These are phyloP conservation scores for Zalaria sp. DNA, from an alignment of 2,329 filamentous ascomycete genomes.

Conservation along the genomic window DNA sequence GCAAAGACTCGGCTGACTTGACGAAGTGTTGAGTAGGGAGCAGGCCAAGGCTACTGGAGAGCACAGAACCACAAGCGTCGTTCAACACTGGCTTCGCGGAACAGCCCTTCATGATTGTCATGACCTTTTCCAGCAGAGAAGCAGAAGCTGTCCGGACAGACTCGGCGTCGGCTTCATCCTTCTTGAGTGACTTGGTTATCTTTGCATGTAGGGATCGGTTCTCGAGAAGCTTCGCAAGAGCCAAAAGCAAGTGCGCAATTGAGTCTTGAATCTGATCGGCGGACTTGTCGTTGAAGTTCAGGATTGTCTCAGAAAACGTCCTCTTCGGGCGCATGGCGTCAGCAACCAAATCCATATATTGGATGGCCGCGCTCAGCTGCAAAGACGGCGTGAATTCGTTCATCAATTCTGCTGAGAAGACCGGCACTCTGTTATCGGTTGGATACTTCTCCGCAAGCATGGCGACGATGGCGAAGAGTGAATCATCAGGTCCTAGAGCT, in stretches of 20 bases:
- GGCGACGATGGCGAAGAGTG: slow-evolving; percentile 72
- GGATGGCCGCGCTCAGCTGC: slow-evolving; percentile 61
- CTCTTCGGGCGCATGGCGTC: slow-evolving; percentile 68
- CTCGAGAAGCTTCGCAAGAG: slow-evolving; percentile 17
- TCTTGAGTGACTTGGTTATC: slow-evolving; percentile 4
- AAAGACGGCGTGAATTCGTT: slow-evolving; percentile 57
- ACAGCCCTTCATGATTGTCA: slow-evolving; percentile 2
- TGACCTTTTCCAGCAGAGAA: slow-evolving; percentile 21
- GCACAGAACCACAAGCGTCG: slow-evolving; percentile 41
- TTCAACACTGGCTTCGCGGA: slow-evolving; percentile 31
- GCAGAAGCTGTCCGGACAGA: slow-evolving; percentile 20
- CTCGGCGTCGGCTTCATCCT: slow-evolving; percentile 7
- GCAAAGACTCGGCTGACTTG: slow-evolving; percentile 68
- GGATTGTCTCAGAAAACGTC: slow-evolving; percentile 55
- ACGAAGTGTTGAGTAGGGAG: slow-evolving; percentile 81
- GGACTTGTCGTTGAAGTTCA: slow-evolving; percentile 44
- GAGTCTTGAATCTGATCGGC: slow-evolving; percentile 19
- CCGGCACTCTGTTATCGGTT: slow-evolving; percentile 55
- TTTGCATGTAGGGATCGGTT: slow-evolving; percentile 4
- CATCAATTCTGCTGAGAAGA: slow-evolving; percentile 64
- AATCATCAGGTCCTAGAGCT: slow-evolving; percentile 74
- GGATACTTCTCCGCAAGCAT: slow-evolving; percentile 88
- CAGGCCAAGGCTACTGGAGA: slow-evolving; percentile 70
- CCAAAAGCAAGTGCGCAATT: slow-evolving; percentile 18
- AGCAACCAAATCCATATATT: slow-evolving; percentile 58